Conservation (phyloP, 768 basidiomycete species). For the Tricholoma terreum region DNA sequence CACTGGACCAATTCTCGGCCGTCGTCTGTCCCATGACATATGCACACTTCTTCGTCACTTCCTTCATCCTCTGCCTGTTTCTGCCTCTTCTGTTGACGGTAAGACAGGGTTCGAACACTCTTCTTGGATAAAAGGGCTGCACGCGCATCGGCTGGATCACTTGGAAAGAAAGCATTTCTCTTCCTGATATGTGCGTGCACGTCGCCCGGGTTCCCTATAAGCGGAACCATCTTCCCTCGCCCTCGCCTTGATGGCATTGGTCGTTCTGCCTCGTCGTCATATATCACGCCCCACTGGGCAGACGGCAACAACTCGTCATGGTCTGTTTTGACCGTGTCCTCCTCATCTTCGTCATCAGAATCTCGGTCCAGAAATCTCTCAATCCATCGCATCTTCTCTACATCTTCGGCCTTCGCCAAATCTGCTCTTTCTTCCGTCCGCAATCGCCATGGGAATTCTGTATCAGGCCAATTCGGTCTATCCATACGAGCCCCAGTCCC, state of each 20-base stretch:
- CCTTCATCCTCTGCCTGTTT: slow-evolving; percentile 36
- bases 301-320: not conserved
- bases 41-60: slow-evolving; percentile 55
- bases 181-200: slow-evolving; percentile 18
- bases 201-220: slow-evolving; percentile 40
- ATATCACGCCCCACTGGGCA: slow-evolving; percentile 1
- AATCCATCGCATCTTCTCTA: slow-evolving; percentile 62
- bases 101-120: slow-evolving; percentile 59
- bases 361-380: slow-evolving; percentile 72
- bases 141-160: slow-evolving; percentile 75
- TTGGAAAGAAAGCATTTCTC: slow-evolving; percentile 43
- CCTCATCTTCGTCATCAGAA: slow-evolving; percentile 56
- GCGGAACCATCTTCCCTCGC: slow-evolving; percentile 60
- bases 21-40: slow-evolving; percentile 66
- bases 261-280: slow-evolving; percentile 1
- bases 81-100: slow-evolving; percentile 45
- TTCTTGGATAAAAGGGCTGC: slow-evolving; percentile 71
- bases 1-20: slow-evolving; percentile 81
- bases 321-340: slow-evolving; percentile 17
- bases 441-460: slow-evolving; percentile 75
- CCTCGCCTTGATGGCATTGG: slow-evolving; percentile 35
- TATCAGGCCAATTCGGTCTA: slow-evolving; percentile 75
- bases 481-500: slow-evolving; percentile 30
- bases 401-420: slow-evolving; percentile 49
- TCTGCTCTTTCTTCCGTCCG: slow-evolving; percentile 55